Base-by-base conservation (phyloP, 305 asterid species). In the Coffea humblotiana region DNA sequence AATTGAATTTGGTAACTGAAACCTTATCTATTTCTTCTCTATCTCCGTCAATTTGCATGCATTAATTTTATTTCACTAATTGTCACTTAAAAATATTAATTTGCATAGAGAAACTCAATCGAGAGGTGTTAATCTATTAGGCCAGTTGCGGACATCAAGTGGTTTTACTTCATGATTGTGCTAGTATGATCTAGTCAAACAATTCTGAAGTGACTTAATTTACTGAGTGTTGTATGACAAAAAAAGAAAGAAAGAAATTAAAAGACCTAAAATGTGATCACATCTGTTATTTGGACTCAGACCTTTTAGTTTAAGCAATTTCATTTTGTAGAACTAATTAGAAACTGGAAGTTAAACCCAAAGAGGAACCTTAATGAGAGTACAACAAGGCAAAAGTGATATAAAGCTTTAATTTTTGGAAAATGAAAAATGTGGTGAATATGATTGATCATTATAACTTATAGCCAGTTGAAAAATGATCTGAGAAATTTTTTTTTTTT, bases 1-100 rank as follows among this genome's bases (percentile, higher is more conserved):
- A 43, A 43, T 78, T 70, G 47, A 78, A 71, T 70, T 54, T 78
- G 71, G 77, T 78, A 78, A 78, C 81, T 71, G 81, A 69, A 68
- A 78, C 56, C 29, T 70, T 2, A 61, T 23, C 67, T 61, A 35
- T 18, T 4, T 4, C 11, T 0, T 18, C 8, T 49, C 40, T 43
- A 37, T 65, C 47, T 64, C 64, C 29, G 19, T 43, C 23, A 3
- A 23, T n/a, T 32, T 32, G 69, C 19, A 68, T 23, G 12, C 61
- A 78, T 78, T 78, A 71, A 78, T 29, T 56, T 18, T 18, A 43
- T 2, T 58, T 78, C 40, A 78, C 35, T 78, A 76, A 56, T 78
- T 70, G 76, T 15, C 77, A 58, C 43, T 78, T 54, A 78, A 69
- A 25, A 78, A 77, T 68, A 37, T 78, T 68, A 51, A 52, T 56